Evolutionary conservation across 345 rosid species (phyloP), one percentile per base, ranked within the genome.

Genomic region (Odontarrhena argentea): DNA sequence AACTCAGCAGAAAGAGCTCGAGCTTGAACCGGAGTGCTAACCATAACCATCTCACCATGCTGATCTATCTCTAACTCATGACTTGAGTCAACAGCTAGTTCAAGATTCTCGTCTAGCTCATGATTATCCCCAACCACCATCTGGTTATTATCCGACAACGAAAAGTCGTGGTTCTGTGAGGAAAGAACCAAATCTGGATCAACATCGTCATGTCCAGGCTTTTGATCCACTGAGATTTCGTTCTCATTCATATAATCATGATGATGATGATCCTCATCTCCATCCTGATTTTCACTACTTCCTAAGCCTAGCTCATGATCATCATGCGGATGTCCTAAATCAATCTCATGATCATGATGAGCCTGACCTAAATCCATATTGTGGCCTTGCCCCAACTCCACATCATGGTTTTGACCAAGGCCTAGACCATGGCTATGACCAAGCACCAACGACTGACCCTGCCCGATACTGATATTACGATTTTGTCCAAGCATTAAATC

Each of bases 401-500:
- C 69, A 75, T 60, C 68, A 77, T 82, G 92, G 78, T 72, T 84
- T 79, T 88, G 87, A 53, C 80, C 65, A 40, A 85, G 73, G 32
- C 83, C 95, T 78, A 87, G 44, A 71, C 43, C 71, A 68, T 85
- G 95, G 82, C 58, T 84, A 56, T 84, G 93, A 51, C 86, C 86
- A 14, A 84, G 78, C 57, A 86, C 85, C 73, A 87, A 34, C 28
- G 82, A 87, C 43, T 85, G 92, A 78, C 79, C 89, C 74, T 87
- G 95, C 30, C 81, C 78, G 36, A 82, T 76, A 69, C 83, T 87
- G 47, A 85, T 63, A 57, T 69, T 83, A 68, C 78, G 89, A 41
- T 76, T 85, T 51, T 88, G 87, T 64, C 91, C 96, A 44, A 88
- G 83, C 67, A 91, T 80, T 74, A 91, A 69, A 68, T 88, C 97